Evolutionary conservation across 345 rosid genomes (phyloP), one percentile per base, ranked within the genome.

Genomic region (Cardamine occulta): DNA sequence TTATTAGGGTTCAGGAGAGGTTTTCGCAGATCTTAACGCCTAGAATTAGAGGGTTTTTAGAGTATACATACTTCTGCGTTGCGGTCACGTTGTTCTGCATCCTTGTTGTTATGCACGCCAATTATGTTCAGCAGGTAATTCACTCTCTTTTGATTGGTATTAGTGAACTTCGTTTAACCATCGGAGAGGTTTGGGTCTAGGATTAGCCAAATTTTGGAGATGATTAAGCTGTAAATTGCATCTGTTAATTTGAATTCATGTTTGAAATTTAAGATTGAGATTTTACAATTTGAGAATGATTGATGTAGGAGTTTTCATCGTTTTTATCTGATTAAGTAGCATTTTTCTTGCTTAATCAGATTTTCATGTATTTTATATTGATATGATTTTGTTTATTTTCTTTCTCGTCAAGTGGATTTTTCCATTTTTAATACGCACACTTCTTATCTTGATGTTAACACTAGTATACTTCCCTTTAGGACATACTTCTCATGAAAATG

Each of bases 81-180:
- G 99, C 98, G 73, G 77, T 93, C 80, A 88, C 93, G 69, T 86
- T 88, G 81, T 96, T 96, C 71, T 88, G 86, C 70, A 87, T 96
- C 73, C 99, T 96, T 35, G 97, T 96, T 66, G 93, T 91, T 61
- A 91, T 93, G 99, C 99, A 96, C 86, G 99, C 99, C 83, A 96
- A 96, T 85, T 96, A 88, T 69, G 98, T 96, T 63, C 99, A 93
- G 53, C 97, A 90, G 94, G 99, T 95, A 53, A 56, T 57, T 26
- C 1, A 19, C 29, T 26, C 47, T 47, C 14, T 52, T 13, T 73
- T 34, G 0, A 73, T 70, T 58, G 11, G n/a, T 21, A 32, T 13
- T 66, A 31, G 3, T 37, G 17, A 42, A 44, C 8, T 1, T 17
- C 8, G 11, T 70, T 51, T 66, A 31, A 17, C 7, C 3, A 40